Evolutionary conservation across 257 asterid genomes (phyloP).

Genomic region (Plantago ovata): DNA sequence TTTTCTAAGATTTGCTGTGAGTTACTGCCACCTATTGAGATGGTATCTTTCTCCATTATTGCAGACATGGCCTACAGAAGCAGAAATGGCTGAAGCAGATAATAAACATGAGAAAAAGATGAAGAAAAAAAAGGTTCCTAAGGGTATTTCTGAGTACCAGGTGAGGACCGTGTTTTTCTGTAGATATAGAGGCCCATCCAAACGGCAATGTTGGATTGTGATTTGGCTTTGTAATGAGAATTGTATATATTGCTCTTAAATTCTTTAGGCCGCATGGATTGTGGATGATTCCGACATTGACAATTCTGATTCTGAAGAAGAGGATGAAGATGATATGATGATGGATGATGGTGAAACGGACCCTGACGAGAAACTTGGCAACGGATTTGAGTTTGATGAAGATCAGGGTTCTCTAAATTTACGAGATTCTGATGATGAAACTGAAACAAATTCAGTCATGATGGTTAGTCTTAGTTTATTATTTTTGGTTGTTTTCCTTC

Average conservation of each 20-base stretch:
- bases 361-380: slow-evolving; percentile 33
- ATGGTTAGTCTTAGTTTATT: slow-evolving; percentile 48
- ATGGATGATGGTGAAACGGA: slow-evolving; percentile 60
- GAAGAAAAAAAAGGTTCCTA: slow-evolving; percentile 64
- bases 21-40: no score
- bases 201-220: background rate
- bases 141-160: slow-evolving; percentile 92
- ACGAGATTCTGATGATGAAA: slow-evolving; percentile 75
- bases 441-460: slow-evolving; percentile 75
- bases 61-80: slow-evolving; percentile 99
- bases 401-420: slow-evolving; percentile 66
- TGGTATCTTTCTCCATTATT: no score
- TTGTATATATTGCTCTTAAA: slow-evolving; percentile 11
- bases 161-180: slow-evolving; percentile 30
- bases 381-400: slow-evolving; percentile 64
- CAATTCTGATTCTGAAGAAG: slow-evolving; percentile 57
- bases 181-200: background rate
- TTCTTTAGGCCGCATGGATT: slow-evolving; percentile 94
- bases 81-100: slow-evolving; percentile 93
- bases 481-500: background rate
- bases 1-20: no score
- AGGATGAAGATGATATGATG: slow-evolving; percentile 71
- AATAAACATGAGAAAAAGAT: slow-evolving; percentile 42
- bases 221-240: slow-evolving; percentile 12
- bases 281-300: slow-evolving; percentile 73